A percentile compares a stretch with the other conserved stretches of the same genome.
Conservation (phyloP, 345 rosid species). For the Pugionium dolabratum region DNA sequence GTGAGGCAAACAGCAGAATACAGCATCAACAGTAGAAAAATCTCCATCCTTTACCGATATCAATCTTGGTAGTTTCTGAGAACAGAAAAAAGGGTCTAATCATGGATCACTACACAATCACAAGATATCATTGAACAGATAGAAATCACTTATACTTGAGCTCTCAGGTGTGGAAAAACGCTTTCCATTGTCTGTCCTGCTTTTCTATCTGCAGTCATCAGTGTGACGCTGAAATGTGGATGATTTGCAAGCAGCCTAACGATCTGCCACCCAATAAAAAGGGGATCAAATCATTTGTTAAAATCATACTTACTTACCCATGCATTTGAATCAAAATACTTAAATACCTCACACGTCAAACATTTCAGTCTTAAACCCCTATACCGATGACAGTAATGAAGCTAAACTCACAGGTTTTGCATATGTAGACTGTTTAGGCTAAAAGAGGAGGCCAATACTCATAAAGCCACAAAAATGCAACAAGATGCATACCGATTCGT, state of each 20-base stretch:
- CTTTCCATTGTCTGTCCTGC: slow-evolving; percentile 91
- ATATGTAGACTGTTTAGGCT: neutral
- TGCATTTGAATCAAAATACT: neutral
- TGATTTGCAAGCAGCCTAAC: slow-evolving; percentile 80
- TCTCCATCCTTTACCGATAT: slow-evolving; percentile 76
- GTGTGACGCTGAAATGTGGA: slow-evolving; percentile 65
- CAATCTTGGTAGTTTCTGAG: slow-evolving; percentile 77
- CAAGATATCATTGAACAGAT: neutral
- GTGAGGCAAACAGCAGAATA: slow-evolving; percentile 95
- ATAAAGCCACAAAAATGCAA: slow-evolving; percentile 17
- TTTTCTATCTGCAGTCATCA: slow-evolving; percentile 98
- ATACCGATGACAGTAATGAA: neutral
- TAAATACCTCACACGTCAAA: neutral
- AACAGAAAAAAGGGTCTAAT: slow-evolving; percentile 23
- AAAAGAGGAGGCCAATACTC: neutral
- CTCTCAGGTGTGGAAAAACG: slow-evolving; percentile 74
- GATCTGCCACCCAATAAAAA: slow-evolving; percentile 51
- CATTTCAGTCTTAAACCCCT: neutral
- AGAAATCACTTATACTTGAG: slow-evolving; percentile 54
- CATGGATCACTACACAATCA: neutral
- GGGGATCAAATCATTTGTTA: neutral
- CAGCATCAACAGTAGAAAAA: slow-evolving; percentile 83
- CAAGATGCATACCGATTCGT: slow-evolving; percentile 1
- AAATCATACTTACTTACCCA: too few species aligned
- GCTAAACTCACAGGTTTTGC: neutral